Evolutionary conservation across 805 yeast species (phyloP), one percentile per base, ranked within the genome.

Genomic region (Suhomyces vadensis): DNA sequence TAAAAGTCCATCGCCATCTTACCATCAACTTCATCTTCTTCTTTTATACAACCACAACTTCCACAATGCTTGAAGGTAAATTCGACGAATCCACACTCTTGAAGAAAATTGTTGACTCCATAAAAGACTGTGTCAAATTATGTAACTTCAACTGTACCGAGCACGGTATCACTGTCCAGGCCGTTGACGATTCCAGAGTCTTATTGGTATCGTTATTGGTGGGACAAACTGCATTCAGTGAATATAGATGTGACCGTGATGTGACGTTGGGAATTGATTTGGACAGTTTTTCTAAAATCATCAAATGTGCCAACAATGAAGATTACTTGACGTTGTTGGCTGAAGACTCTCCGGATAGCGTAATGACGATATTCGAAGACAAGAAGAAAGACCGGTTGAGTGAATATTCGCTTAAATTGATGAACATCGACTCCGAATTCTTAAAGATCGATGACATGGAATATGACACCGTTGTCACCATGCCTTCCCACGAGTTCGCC

Each of bases 91-190:
- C 98, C 43, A 78, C 91, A 46, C 79, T 90, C 53, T 81, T 94
- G 64, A 94, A 94, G 71, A 90, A 87, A 68, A 85, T 91, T 61
- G 85, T 91, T 58, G 99, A 94, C 56, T 83, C 98, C 46, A 86
- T 92, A 65, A 87, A 89, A 64, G 99, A 94, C 63, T 85, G 95
- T 61, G 97, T 94, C 50, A 88, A 87, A 59, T 78, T 91, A 57
- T 94, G 97, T 74, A 94, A 94, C 77, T 88, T 94, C 77, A 94
- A 90, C 74, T 94, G 97, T 73, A 82, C 95, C n/a, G 94, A 87
- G 65, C 79, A 82, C 50, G 99, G 99, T 54, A 85, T 94, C 59
- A 85, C 95, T 8, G 92, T 95, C 17, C 98, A 94, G 74, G 98
- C 99, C 21, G 94, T 94, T 55, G 99, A 94, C 69, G 95, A 90